A percentile compares a stretch with the other conserved stretches of the same genome.
Evolutionary conservation across 2,329 filamentous ascomycete species (phyloP).

Genomic region (Aspergillus calidoustus): DNA sequence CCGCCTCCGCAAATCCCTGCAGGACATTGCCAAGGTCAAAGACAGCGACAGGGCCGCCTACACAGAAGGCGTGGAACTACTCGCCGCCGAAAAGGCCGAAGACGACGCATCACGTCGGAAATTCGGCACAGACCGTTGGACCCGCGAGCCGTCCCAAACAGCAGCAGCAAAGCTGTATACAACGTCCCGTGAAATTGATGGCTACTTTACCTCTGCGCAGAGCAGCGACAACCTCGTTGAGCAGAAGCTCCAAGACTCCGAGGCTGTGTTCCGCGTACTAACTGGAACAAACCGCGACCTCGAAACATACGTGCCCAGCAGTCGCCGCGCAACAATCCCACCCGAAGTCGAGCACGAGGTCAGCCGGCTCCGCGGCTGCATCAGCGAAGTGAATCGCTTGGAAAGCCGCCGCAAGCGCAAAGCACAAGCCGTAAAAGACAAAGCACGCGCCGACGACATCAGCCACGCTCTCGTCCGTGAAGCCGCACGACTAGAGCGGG

Average conservation of each 20-base stretch:
- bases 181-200: conserved; percentile 77
- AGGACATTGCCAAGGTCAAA: conserved; percentile 90
- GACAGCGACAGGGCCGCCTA: conserved; percentile 77
- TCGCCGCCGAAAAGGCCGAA: conserved; percentile 81
- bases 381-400: conserved; percentile 83
- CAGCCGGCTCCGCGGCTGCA: conserved; percentile 73
- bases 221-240: conserved; percentile 72
- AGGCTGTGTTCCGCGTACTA: conserved; percentile 75
- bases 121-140: conserved; percentile 88
- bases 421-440: conserved; percentile 77
- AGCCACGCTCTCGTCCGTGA: conserved; percentile 82
- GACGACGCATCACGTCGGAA: conserved; percentile 75
- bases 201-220: conserved; percentile 77
- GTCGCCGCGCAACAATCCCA: conserved; percentile 76
- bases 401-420: conserved; percentile 81
- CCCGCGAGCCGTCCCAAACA: conserved; percentile 67
- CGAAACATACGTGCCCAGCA: conserved; percentile 88
- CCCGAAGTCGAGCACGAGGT: conserved; percentile 80
- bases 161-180: conserved; percentile 76
- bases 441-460: conserved; percentile 85
- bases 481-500: conserved; percentile 81
- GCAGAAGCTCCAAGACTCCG: conserved; percentile 76
- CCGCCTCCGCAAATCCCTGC: conserved; percentile 76
- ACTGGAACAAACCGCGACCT: conserved; percentile 79
- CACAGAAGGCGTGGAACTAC: conserved; percentile 77